phyloP scores from a whole-genome alignment of 768 basidiomycete species.

The Zangia roseola region DNA sequence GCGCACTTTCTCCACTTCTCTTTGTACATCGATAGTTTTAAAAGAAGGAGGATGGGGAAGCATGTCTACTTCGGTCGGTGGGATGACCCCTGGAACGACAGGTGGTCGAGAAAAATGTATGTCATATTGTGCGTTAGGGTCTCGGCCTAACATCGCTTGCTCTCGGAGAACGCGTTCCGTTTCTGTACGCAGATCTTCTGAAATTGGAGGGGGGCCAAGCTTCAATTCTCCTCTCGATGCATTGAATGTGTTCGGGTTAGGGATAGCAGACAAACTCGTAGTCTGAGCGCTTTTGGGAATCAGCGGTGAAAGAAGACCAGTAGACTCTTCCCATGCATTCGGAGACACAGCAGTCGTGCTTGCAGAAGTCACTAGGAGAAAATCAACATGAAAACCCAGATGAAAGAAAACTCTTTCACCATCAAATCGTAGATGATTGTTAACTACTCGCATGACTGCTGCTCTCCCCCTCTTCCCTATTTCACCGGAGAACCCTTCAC shows the following conservation, averaged over 20 bases:
- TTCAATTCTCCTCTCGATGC: slow-evolving; percentile 74
- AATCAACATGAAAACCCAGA: slow-evolving; percentile 17
- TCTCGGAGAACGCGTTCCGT: slow-evolving; percentile 78
- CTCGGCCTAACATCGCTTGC: slow-evolving; percentile 73
- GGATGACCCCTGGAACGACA: slow-evolving; percentile 51
- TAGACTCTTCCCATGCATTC: slow-evolving; percentile 81
- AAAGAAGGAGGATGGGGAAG: slow-evolving; percentile 82
- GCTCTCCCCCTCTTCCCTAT: slow-evolving; percentile 83
- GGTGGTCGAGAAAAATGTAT: slow-evolving; percentile 51
- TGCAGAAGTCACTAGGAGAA: slow-evolving; percentile 60
- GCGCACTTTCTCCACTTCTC: slow-evolving; percentile 86
- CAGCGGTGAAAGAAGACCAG: slow-evolving; percentile 78
- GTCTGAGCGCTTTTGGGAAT: slow-evolving; percentile 61
- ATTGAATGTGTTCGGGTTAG: slow-evolving; percentile 75
- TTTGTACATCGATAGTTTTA: slow-evolving; percentile 81
- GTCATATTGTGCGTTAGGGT: slow-evolving; percentile 66
- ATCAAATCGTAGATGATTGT: slow-evolving; percentile 88
- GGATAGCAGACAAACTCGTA: slow-evolving; percentile 35
- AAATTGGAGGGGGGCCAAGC: slow-evolving; percentile 77
- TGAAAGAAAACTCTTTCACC: slow-evolving; percentile 46
- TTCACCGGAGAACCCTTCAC: slow-evolving; percentile 78
- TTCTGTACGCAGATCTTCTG: slow-evolving; percentile 79
- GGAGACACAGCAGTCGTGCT: slow-evolving; percentile 62
- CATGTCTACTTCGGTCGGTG: slow-evolving; percentile 70
- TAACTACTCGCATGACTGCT: slow-evolving; percentile 90